Evolutionary conservation across 1,284 basidiomycete species (phyloP).

Genomic region (Tetrapyrgos nigripes): DNA sequence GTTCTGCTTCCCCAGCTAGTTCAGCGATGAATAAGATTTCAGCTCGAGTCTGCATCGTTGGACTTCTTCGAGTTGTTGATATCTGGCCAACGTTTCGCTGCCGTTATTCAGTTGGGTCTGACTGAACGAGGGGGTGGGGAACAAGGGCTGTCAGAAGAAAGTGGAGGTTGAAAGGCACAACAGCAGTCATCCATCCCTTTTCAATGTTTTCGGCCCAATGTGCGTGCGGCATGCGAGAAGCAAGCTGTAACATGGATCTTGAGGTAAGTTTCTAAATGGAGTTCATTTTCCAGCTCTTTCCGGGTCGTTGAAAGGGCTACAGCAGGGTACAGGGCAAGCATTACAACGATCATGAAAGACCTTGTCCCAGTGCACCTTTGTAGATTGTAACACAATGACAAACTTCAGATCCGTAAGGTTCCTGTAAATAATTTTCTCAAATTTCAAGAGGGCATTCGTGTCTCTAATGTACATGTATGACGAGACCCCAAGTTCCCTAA

Average conservation of each 20-base stretch:
- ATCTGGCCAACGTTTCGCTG: too few relatives aligned
- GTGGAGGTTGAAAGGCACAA: background rate
- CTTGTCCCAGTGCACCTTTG: too few relatives aligned
- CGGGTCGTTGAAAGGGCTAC: background rate
- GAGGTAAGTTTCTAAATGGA: conserved; percentile 9
- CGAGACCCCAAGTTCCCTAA: too few relatives aligned
- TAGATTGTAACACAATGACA: too few relatives aligned
- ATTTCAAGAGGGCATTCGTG: too few relatives aligned
- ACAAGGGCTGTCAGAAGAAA: background rate
- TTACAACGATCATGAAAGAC: too few relatives aligned
- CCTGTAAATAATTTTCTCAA: too few relatives aligned
- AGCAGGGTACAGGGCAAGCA: background rate
- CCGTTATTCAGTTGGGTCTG: too few relatives aligned
- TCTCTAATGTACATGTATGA: too few relatives aligned
- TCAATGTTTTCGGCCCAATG: conserved; percentile 15
- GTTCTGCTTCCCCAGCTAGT: conserved; percentile 70
- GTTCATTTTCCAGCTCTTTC: background rate
- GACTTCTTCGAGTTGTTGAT: too few relatives aligned
- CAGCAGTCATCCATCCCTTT: conserved; percentile 2
- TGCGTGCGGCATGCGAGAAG: too few relatives aligned
- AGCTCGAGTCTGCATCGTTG: conserved; percentile 20
- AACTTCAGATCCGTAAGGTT: too few relatives aligned
- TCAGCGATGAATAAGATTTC: conserved; percentile 60
- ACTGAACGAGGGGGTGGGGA: background rate
- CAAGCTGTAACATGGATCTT: background rate